Evolutionary conservation across 192 early-diverging fungal genomes (phyloP).

Genomic region (Gaertneriomyces semiglobifer): DNA sequence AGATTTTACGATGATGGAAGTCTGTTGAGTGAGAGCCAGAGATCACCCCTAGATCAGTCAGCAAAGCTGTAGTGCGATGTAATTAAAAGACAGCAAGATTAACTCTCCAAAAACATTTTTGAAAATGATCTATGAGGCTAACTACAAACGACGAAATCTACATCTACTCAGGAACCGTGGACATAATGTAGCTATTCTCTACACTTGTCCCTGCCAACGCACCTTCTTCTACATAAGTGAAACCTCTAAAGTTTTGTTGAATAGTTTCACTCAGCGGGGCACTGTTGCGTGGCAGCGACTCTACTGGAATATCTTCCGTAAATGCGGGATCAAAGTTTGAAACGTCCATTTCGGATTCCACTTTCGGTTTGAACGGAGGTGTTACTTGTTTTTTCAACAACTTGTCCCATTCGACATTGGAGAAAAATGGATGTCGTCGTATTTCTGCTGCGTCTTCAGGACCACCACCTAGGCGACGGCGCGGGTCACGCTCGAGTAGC

Average conservation of each 20-base stretch:
- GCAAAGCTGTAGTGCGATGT: no score
- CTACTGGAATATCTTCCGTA: constrained; percentile 45
- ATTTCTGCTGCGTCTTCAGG: constrained; percentile 57
- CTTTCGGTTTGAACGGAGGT: constrained; percentile 69
- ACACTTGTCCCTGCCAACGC: neutral
- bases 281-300: constrained; percentile 40
- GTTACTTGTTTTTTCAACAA: constrained; percentile 57
- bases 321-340: constrained; percentile 53
- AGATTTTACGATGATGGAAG: no score
- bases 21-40: no score
- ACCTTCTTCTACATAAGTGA: constrained; percentile 38
- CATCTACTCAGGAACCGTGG: no score
- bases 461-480: constrained; percentile 55
- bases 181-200: no score
- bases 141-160: no score
- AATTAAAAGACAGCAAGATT: no score
- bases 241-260: constrained; percentile 50
- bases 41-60: no score
- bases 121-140: no score
- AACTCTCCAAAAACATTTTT: no score
- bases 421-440: constrained; percentile 63
- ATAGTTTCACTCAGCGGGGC: constrained; percentile 45
- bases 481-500: constrained; percentile 65
- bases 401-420: constrained; percentile 62
- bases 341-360: constrained; percentile 52